These are phyloP conservation scores for Knoxia roxburghii DNA, from an alignment of 257 asterid species.

Conservation along the genomic window DNA sequence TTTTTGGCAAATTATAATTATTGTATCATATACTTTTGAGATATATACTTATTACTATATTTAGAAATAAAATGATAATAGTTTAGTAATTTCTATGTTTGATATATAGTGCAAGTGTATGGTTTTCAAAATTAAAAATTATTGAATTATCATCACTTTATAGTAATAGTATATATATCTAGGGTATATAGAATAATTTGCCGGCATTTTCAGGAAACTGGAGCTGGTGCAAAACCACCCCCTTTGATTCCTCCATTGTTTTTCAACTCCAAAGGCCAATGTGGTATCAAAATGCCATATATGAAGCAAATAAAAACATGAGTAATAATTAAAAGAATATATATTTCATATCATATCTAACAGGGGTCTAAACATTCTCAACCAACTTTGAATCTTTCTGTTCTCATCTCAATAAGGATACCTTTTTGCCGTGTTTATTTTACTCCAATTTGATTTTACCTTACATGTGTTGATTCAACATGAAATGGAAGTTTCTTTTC, in stretches of 20 bases:
- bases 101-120: too few relatives aligned
- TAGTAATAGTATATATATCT: too few relatives aligned
- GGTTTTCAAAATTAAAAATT: too few relatives aligned
- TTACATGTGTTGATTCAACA: neutral
- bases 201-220: neutral
- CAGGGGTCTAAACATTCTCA: neutral
- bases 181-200: constrained; percentile 12
- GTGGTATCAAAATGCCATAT: neutral
- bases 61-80: constrained; percentile 26
- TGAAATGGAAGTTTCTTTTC: too few relatives aligned
- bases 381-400: neutral
- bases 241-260: constrained; percentile 18
- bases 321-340: neutral
- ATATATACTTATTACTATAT: too few relatives aligned
- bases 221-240: constrained; percentile 9
- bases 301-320: neutral
- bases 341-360: neutral
- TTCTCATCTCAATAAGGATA: neutral
- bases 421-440: neutral
- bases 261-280: neutral
- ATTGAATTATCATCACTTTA: too few relatives aligned
- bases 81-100: too few relatives aligned
- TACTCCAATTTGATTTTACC: neutral
- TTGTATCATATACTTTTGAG: too few relatives aligned
- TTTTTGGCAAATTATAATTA: too few relatives aligned